Base-by-base conservation (phyloP, 768 basidiomycete species). In the Boletus reticulatus region DNA sequence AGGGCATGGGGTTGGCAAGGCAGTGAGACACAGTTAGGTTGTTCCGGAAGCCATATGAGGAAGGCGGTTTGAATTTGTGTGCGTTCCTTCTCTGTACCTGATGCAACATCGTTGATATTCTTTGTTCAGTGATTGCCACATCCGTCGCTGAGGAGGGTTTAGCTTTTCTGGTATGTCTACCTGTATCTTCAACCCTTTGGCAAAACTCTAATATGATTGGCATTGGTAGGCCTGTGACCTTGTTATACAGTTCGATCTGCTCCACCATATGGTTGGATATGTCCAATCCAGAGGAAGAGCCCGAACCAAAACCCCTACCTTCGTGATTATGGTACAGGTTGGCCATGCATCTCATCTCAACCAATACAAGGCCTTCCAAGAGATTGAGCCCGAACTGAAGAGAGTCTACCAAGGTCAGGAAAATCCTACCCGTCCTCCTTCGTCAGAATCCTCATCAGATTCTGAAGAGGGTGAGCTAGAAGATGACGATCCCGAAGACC, bases 81-180 rank as follows among this genome's bases (percentile, higher is more conserved):
- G 67, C 60, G 85, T 79, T 38, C 22, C 39, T 52, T 41, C 37
- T 53, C 17, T 53, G 22, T 17, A 3, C 37, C 43, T 17, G 20
- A 22, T 29, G 13, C 12, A 11, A 27, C 38, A 11, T 19, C 43
- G 13, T 47, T 55, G 20, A 60, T 17, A 4, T 13, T 16, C 43
- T 42, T 31, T 49, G 39, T 55, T 36, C 55, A 85, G 87, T 94
- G 20, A 77, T 94, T 59, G 89, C 92, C 5, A 94, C 92, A 0
- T 85, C 87, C 6, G 92, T 95, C 14, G 94, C 92, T 0, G 94
- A 96, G 70, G 94, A 96, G 74, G 94, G 94, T 0, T 79, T 96
- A 17, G 93, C 96, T 68, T 92, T 96, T 73, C 88, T 87, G 22
- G 87, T 88, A 64, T 52, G 81, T 71, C 38, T 42, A 37, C 16